Percentiles rank a stretch among this genome's conserved stretches.
Evolutionary conservation across 345 rosid genomes (phyloP).

Genomic region (Hibiscus syriacus): DNA sequence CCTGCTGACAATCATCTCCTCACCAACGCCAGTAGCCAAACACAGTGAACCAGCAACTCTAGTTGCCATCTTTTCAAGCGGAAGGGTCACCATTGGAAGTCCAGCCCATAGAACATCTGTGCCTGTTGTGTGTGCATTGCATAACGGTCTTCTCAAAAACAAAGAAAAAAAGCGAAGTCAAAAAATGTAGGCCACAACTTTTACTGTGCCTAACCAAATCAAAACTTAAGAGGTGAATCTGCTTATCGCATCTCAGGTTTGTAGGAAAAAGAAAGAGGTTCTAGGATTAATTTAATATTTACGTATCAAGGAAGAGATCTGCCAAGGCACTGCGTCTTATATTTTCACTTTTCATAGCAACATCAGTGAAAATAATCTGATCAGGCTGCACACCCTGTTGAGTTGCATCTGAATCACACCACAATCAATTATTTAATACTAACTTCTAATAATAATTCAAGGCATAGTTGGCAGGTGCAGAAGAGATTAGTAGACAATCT

Average conservation of each 20-base stretch:
- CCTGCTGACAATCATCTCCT: constrained; percentile 93
- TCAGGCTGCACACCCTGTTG: constrained; percentile 78
- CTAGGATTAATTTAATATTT: constrained; percentile 9
- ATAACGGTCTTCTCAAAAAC: constrained; percentile 56
- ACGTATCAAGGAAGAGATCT: constrained; percentile 98
- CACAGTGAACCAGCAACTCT: constrained; percentile 97
- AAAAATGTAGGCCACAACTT: not conserved
- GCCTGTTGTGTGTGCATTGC: constrained; percentile 97
- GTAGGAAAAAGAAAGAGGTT: not conserved
- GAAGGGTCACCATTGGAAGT: constrained; percentile 87
- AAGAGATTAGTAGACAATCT: not conserved
- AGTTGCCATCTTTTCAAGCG: constrained; percentile 98
- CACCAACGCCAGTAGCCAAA: constrained; percentile 90
- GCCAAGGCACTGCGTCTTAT: constrained; percentile 93
- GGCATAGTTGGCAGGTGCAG: not conserved
- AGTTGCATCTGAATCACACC: constrained; percentile 62
- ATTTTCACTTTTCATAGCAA: constrained; percentile 94
- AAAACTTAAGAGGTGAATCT: not conserved
- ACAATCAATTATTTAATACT: not conserved
- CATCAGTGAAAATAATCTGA: constrained; percentile 91
- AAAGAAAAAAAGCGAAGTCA: not conserved
- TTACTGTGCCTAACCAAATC: not conserved
- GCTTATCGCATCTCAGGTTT: not conserved
- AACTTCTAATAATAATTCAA: not conserved
- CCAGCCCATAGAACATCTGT: constrained; percentile 99